Base-by-base conservation (phyloP, 768 basidiomycete species). In the Russula earlei region DNA sequence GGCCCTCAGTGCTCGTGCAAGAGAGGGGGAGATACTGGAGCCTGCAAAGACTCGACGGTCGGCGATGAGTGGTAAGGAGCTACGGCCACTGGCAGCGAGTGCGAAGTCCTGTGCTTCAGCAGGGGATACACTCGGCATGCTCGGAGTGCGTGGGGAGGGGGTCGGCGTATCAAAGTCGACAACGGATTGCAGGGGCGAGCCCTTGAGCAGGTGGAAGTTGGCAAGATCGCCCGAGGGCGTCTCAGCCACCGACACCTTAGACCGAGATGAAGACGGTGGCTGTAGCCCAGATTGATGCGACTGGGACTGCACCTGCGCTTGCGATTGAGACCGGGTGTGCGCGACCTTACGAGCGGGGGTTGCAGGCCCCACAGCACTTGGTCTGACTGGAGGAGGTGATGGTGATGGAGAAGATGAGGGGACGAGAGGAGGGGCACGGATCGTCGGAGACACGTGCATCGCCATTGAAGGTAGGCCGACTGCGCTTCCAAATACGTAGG, bases 181-280 rank as follows among this genome's bases (percentile, higher is more conserved):
- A 25, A 55, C 52, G 48, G 59, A 56, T 37, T 60, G 54, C 19
- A 61, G 36, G 27, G 61, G 61, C 10, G 56, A 61, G 25, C 59
- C 59, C 0, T 56, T 57, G 47, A 62, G 55, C 25, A 62, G 40
- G 22, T 54, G 55, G 34, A 62, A 62, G 55, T 62, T 57, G 37
- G 61, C 50, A 15, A 62, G 61, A 15, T 62, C 61, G 27, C 61
- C 61, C 22, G 61, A 62, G 20, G 61, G 61, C 27, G 61, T 62
- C 55, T 62, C 61, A n/a, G 61, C 61, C n/a, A 54, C 31, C 27
- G 59, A 56, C 33, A 19, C 37, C 25, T 59, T 61, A 31, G 61
- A 60, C 34, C 55, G 54, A 14, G 20, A 24, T 19, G 59, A 53
- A 20, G 60, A 54, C 4, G 59, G 60, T 17, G 34, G 49, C 2